Conservation (phyloP, 495 filamentous ascomycete genomes). For the Letharia lupina region DNA sequence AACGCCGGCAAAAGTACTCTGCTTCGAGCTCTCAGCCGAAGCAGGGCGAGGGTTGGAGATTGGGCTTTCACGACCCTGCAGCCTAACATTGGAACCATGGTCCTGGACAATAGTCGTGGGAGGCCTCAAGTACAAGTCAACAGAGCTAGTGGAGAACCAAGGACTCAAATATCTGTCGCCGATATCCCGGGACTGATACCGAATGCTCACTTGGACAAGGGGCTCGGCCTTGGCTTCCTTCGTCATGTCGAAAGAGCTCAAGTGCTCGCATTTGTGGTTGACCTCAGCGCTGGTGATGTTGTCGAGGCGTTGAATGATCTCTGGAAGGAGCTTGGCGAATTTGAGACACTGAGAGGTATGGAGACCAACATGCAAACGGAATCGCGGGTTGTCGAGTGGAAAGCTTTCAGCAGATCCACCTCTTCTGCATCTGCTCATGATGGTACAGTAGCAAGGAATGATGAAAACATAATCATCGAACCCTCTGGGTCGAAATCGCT, state of each 20-base stretch:
- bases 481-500: conserved; percentile 22
- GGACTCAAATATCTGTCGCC: conserved; percentile 82
- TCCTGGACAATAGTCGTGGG: conserved; percentile 74
- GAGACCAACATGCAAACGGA: conserved; percentile 48
- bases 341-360: conserved; percentile 61
- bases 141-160: conserved; percentile 29
- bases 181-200: conserved; percentile 92
- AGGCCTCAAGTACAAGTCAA: conserved; percentile 45
- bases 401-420: conserved; percentile 13
- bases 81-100: conserved; percentile 90
- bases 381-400: conserved; percentile 22
- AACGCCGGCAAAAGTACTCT: conserved; percentile 96
- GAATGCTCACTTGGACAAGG: conserved; percentile 85
- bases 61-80: conserved; percentile 97
- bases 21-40: conserved; percentile 74
- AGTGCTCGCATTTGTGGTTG: conserved; percentile 87
- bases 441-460: conserved; percentile 9
- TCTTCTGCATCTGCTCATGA: conserved; percentile 13
- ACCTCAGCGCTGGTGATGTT: conserved; percentile 72
- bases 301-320: conserved; percentile 66
- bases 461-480: conserved; percentile 32
- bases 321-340: conserved; percentile 83
- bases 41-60: conserved; percentile 77
- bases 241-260: conserved; percentile 90
- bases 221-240: conserved; percentile 83